Conservation (phyloP, 352 stramenopile genomes). For the Halophytophthora batemanensis region DNA sequence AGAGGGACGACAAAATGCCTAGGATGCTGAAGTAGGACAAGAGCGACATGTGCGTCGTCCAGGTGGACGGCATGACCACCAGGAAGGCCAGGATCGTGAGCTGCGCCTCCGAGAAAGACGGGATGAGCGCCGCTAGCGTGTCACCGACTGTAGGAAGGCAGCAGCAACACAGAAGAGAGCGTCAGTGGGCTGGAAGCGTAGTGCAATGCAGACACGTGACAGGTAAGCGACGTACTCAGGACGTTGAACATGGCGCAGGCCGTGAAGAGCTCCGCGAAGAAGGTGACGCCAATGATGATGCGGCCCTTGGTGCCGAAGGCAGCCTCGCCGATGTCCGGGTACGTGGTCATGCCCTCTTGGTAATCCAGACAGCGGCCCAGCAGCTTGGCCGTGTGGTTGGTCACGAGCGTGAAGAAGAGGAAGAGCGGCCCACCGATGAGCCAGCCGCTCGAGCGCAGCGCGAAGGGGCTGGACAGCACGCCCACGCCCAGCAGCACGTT, state of each 20-base stretch:
- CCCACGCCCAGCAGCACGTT: constrained; percentile 86
- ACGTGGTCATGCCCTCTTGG: constrained; percentile 81
- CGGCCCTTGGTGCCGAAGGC: constrained; percentile 71
- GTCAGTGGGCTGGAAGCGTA: background rate
- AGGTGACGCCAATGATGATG: constrained; percentile 73
- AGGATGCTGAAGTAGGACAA: constrained; percentile 85
- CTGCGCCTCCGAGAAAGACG: constrained; percentile 51
- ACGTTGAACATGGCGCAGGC: constrained; percentile 80
- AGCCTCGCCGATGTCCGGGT: constrained; percentile 79
- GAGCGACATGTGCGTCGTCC: constrained; percentile 77
- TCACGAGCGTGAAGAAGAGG: constrained; percentile 81
- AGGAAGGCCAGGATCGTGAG: constrained; percentile 69
- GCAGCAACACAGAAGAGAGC: constrained; percentile 3
- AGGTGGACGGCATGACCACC: constrained; percentile 75
- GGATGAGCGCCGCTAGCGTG: constrained; percentile 69
- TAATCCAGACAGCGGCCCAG: constrained; percentile 79
- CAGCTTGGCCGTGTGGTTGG: constrained; percentile 84
- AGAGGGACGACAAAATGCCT: constrained; percentile 79
- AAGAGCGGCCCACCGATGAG: constrained; percentile 72
- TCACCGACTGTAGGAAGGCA: constrained; percentile 51
- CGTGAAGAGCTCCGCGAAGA: constrained; percentile 82
- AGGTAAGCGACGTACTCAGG: constrained; percentile 45
- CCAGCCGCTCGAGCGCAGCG: constrained; percentile 72
- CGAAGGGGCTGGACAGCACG: constrained; percentile 82
- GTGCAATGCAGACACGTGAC: background rate